phyloP scores from a whole-genome alignment of 78 protist genomes.

The Polysphondylium violaceum region DNA sequence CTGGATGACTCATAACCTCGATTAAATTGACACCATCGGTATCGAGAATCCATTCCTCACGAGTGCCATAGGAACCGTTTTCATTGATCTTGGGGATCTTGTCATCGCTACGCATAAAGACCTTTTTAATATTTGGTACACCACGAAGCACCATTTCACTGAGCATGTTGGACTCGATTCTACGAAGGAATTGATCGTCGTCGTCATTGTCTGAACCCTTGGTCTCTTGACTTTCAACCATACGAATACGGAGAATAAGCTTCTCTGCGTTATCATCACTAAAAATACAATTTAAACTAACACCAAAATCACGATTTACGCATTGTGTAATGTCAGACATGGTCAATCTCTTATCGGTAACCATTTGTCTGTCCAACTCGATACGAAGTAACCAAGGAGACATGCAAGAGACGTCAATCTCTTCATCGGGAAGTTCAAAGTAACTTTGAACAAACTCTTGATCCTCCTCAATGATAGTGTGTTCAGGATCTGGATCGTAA shows the following conservation, averaged over 20 bases:
- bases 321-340: constrained; percentile 83
- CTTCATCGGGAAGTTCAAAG: constrained; percentile 73
- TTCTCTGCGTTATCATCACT: constrained; percentile 93
- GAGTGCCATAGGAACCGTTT: constrained; percentile 26
- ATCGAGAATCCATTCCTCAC: constrained; percentile 89
- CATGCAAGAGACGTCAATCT: constrained; percentile 24
- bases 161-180: constrained; percentile 87
- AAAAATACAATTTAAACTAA: constrained; percentile 79
- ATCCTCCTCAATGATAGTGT: constrained; percentile 92
- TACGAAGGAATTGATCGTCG: constrained; percentile 81
- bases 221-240: constrained; percentile 43
- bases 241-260: constrained; percentile 90
- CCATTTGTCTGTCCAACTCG: constrained; percentile 85
- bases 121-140: constrained; percentile 89
- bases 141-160: constrained; percentile 90
- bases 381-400: constrained; percentile 94
- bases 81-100: constrained; percentile 9
- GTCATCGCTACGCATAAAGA: constrained; percentile 47
- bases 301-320: constrained; percentile 75
- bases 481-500: constrained; percentile 96
- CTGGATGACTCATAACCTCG: constrained; percentile 85
- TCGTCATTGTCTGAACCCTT: constrained; percentile 68
- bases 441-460: constrained; percentile 82
- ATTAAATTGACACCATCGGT: constrained; percentile 95
- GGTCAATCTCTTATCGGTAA: constrained; percentile 83